Evolutionary conservation across 768 basidiomycete genomes (phyloP).

Genomic region (Bullera alba): DNA sequence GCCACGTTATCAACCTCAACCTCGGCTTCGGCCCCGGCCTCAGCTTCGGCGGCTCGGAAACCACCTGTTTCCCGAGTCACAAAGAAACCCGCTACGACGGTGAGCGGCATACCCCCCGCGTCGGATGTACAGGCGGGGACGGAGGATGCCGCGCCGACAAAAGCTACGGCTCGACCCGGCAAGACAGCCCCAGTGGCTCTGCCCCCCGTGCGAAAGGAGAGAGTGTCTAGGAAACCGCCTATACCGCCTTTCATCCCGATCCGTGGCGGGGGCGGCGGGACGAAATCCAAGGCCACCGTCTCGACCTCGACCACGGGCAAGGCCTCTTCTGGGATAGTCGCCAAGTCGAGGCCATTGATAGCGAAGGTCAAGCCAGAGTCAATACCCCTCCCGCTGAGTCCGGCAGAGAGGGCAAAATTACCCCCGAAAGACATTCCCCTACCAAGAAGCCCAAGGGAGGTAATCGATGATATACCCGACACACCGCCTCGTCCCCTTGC

Average conservation of each 20-base stretch:
- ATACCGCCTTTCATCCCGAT: conserved; percentile 26
- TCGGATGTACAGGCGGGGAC: too few relatives aligned
- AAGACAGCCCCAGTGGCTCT: conserved; percentile 12
- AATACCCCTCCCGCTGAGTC: conserved; percentile 17
- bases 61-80: too few relatives aligned
- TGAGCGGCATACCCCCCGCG: too few relatives aligned
- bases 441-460: conserved; percentile 15
- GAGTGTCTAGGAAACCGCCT: conserved; percentile 28
- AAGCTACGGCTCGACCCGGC: too few relatives aligned
- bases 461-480: too few relatives aligned
- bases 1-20: too few relatives aligned
- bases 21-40: too few relatives aligned
- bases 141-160: too few relatives aligned
- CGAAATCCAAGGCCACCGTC: not conserved
- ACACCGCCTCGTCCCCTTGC: not conserved
- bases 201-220: conserved; percentile 27
- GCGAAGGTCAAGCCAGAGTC: conserved; percentile 21
- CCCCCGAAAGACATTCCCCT: conserved; percentile 14
- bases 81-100: too few relatives aligned
- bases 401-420: conserved; percentile 5
- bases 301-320: not conserved
- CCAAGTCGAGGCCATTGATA: not conserved
- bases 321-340: not conserved
- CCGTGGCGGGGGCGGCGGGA: not conserved
- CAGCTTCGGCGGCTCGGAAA: too few relatives aligned